A percentile compares a stretch with the other conserved stretches of the same genome.
phyloP scores from a whole-genome alignment of 345 rosid species.

The Camelina hispida region DNA sequence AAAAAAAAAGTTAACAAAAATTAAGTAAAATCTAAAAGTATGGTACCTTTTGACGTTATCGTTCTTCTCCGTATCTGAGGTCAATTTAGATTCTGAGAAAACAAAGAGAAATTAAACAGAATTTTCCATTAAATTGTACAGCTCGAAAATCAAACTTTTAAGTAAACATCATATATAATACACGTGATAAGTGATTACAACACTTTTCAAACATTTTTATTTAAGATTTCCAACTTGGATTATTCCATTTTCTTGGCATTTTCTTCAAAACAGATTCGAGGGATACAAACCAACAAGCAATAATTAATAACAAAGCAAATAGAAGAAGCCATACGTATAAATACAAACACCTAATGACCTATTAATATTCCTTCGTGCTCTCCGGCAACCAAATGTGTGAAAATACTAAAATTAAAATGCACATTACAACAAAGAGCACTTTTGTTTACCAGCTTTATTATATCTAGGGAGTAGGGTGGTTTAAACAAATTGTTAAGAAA shows the following conservation, averaged over 20 bases:
- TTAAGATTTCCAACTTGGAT: background rate
- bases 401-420: background rate
- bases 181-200: conserved; percentile 17
- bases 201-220: background rate
- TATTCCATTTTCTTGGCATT: background rate
- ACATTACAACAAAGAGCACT: background rate
- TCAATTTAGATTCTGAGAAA: conserved; percentile 9
- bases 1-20: background rate
- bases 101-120: background rate
- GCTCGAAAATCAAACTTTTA: background rate
- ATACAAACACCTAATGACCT: background rate
- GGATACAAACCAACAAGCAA: background rate
- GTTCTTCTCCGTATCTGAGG: background rate
- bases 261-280: conserved; percentile 4
- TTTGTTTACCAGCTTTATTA: conserved; percentile 11
- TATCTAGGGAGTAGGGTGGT: background rate
- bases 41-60: background rate
- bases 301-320: background rate
- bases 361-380: background rate
- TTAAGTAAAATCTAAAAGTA: background rate
- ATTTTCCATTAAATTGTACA: conserved; percentile 9
- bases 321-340: no score
- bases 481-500: background rate
- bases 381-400: background rate
- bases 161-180: conserved; percentile 24